Evolutionary conservation across 805 yeast genomes (phyloP), one percentile per base, ranked within the genome.

Genomic region (Nakazawaea ernobii): DNA sequence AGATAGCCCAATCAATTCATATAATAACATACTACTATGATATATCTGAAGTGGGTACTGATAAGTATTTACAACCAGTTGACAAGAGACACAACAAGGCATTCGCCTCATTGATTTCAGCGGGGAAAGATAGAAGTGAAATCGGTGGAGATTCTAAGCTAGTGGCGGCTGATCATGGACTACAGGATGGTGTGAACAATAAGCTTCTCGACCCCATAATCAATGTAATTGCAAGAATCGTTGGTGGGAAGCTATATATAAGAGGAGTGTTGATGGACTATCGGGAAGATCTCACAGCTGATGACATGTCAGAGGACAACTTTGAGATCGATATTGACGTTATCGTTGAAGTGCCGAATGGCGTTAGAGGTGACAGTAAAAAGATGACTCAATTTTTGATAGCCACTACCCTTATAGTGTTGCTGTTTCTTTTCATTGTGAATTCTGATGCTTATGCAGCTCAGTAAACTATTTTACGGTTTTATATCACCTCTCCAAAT

Each of bases 191-290:
- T 2, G 27, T 47, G 26, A 47, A 47, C 32, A 37, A 42, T 14
- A 26, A 35, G 11, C 11, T 37, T 26, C 11, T 30, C 30, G 45
- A 41, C n/a, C 49, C 49, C 3, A 17, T 46, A 8, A 27, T 46
- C 2, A 46, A 46, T 36, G 45, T 41, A 1, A n/a, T 46, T 4
- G 45, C 45, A 7, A 30, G 29, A 13, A 17, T 41, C 14, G 27
- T 17, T 14, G 29, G 26, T 8, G 26, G 29, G 8, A 42, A 32
- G 26, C 32, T 47, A 9, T 26, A 37, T 27, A 32, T 47, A 9
- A 38, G 35, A 14, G 49, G 49, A 20, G 32, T 33, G 2, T 27
- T 47, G 29, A 39, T 47, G n/a, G 49, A 42, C 10, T 47, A 32
- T 32, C 14, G 24, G 13, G 43, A 42, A 8, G 43, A 32, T 6